Conservation (phyloP, 768 basidiomycete genomes). For the Calocybe indica region DNA sequence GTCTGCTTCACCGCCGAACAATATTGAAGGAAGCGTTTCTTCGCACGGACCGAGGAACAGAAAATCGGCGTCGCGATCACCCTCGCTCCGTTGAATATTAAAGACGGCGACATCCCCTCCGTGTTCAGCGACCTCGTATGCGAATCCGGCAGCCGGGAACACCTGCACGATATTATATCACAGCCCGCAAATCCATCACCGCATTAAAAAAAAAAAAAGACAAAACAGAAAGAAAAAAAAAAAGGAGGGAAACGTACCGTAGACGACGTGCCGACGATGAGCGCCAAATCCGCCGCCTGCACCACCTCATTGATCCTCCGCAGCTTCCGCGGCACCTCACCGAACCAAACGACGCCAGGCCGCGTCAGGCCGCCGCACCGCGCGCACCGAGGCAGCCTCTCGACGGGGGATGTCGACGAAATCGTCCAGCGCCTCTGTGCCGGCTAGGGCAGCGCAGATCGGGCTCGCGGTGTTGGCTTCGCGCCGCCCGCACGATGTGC, state of each 20-base stretch:
- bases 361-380: conserved; percentile 27
- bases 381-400: conserved; percentile 22
- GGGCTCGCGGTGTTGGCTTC: conserved; percentile 17
- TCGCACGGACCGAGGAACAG: conserved; percentile 45
- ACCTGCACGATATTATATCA: conserved; percentile 16
- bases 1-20: conserved; percentile 5
- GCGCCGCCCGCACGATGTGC: conserved; percentile 28
- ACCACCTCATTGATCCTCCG: conserved; percentile 27
- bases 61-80: conserved; percentile 38
- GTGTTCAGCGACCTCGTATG: conserved; percentile 21
- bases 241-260: conserved; percentile 26
- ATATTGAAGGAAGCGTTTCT: conserved; percentile 30
- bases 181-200: not conserved
- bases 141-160: conserved; percentile 28
- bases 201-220: too few relatives aligned
- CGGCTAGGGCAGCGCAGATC: conserved; percentile 25
- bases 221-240: not conserved
- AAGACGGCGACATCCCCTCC: conserved; percentile 35
- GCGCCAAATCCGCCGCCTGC: conserved; percentile 27
- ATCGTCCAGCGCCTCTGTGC: conserved; percentile 24
- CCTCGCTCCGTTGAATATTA: conserved; percentile 26
- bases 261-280: conserved; percentile 40
- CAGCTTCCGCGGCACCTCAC: conserved; percentile 27
- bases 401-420: conserved; percentile 17
- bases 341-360: conserved; percentile 43